Conservation (phyloP, 1,284 basidiomycete species). For the Mixia osmundae region DNA sequence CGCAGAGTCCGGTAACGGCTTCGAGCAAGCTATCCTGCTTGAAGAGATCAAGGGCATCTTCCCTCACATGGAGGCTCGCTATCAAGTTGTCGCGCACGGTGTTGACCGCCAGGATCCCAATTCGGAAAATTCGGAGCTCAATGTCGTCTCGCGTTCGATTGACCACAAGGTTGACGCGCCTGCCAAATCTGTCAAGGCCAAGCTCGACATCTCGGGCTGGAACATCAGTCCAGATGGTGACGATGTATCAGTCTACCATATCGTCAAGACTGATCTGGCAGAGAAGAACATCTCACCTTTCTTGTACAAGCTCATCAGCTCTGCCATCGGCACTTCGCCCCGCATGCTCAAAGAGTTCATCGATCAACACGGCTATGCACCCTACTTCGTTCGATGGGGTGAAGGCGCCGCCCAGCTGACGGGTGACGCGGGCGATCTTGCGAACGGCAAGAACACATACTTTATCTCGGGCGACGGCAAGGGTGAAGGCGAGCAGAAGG, state of each 20-base stretch:
- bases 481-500: conserved; percentile 10
- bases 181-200: too few species aligned
- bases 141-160: too few species aligned
- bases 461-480: conserved; percentile 6
- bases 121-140: too few species aligned
- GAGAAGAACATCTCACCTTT: conserved; percentile 5
- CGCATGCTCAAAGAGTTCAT: conserved; percentile 8
- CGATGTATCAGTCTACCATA: not conserved
- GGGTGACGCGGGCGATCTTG: conserved; percentile 6
- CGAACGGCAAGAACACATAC: conserved; percentile 8
- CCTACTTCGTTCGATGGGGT: conserved; percentile 14
- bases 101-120: not conserved
- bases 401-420: conserved; percentile 9
- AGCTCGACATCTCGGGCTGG: conserved; percentile 2
- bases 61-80: too few species aligned
- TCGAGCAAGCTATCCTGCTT: conserved; percentile 7
- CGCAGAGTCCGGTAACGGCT: conserved; percentile 4
- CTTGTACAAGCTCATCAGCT: conserved; percentile 8
- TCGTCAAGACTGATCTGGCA: not conserved
- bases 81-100: conserved; percentile 10
- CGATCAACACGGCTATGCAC: conserved; percentile 12
- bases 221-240: not conserved
- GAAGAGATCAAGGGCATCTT: conserved; percentile 10
- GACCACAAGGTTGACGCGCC: too few species aligned
- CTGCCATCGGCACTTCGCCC: conserved; percentile 7